Evolutionary conservation across 2,329 filamentous ascomycete species (phyloP).

Genomic region (Coleophoma eucalyptorum): DNA sequence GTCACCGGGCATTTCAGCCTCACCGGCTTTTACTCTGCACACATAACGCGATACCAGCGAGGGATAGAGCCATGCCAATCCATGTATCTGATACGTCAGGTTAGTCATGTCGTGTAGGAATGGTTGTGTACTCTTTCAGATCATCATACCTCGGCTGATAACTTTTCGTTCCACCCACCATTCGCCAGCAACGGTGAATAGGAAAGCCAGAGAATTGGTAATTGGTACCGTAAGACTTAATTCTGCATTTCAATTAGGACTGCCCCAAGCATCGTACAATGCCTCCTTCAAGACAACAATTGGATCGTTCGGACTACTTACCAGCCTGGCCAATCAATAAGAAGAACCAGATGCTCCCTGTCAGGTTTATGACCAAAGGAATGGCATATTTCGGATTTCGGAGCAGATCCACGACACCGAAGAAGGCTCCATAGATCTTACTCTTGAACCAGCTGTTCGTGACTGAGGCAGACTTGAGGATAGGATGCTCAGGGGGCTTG

Average conservation of each 20-base stretch:
- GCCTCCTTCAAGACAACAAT: slow-evolving; percentile 1
- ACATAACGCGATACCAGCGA: slow-evolving; percentile 78
- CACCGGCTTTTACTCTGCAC: slow-evolving; percentile 60
- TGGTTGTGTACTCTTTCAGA: slow-evolving; percentile 1
- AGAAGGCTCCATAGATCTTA: slow-evolving; percentile 62
- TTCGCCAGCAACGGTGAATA: slow-evolving; percentile 94
- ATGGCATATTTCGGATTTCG: slow-evolving; percentile 80
- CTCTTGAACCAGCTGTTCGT: slow-evolving; percentile 56
- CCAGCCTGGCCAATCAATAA: slow-evolving; percentile 88
- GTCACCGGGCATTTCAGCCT: not conserved
- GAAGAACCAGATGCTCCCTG: slow-evolving; percentile 96
- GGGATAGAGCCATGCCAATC: slow-evolving; percentile 75
- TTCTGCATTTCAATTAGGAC: slow-evolving; percentile 47
- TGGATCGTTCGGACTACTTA: slow-evolving; percentile 37
- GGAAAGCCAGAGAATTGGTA: slow-evolving; percentile 87
- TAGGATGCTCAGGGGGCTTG: slow-evolving; percentile 55
- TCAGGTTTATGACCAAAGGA: slow-evolving; percentile 82
- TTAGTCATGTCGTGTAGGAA: not conserved
- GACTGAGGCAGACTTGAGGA: slow-evolving; percentile 47
- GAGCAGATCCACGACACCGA: slow-evolving; percentile 74
- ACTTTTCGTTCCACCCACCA: slow-evolving; percentile 94
- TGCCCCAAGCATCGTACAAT: slow-evolving; percentile 4
- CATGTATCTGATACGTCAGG: slow-evolving; percentile 65
- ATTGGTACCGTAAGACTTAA: slow-evolving; percentile 91
- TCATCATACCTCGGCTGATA: slow-evolving; percentile 69